Conservation (phyloP, 2,329 filamentous ascomycete species). For the Rutstroemia sp. region DNA sequence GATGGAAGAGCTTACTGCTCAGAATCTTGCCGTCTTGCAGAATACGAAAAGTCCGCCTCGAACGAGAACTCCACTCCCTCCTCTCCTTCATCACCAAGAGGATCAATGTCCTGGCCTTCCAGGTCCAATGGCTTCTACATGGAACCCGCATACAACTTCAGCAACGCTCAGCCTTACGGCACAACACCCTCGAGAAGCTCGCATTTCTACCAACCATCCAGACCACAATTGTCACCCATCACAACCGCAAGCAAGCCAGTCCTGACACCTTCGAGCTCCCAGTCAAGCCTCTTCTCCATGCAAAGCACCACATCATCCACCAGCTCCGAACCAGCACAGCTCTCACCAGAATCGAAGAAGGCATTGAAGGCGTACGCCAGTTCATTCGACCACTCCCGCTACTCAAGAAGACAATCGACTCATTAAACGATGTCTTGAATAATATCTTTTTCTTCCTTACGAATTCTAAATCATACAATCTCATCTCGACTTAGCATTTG, state of each 20-base stretch:
- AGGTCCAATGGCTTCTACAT: slow-evolving; percentile 55
- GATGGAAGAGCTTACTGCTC: slow-evolving; percentile 82
- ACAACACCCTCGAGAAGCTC: slow-evolving; percentile 31
- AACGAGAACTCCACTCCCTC: slow-evolving; percentile 50
- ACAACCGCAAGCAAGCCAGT: slow-evolving; percentile 34
- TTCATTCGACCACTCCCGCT: slow-evolving; percentile 66
- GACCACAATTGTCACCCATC: slow-evolving; percentile 37
- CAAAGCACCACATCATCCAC: slow-evolving; percentile 52
- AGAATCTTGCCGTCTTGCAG: slow-evolving; percentile 80
- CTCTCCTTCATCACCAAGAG: slow-evolving; percentile 40
- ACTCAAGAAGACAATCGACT: slow-evolving; percentile 28
- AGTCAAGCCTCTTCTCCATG: slow-evolving; percentile 77
- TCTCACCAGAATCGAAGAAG: slow-evolving; percentile 70
- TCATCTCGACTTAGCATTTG: slow-evolving; percentile 16
- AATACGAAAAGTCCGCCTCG: slow-evolving; percentile 66
- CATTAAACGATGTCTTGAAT: slow-evolving; percentile 15
- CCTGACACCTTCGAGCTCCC: slow-evolving; percentile 68
- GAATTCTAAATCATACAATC: slow-evolving; percentile 9
- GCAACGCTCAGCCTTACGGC: slow-evolving; percentile 51
- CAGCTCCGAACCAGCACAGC: slow-evolving; percentile 42
- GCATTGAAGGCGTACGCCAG: slow-evolving; percentile 82
- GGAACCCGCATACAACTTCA: slow-evolving; percentile 69
- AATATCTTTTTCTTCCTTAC: slow-evolving; percentile 5
- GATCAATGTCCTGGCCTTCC: slow-evolving; percentile 44
- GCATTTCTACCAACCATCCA: slow-evolving; percentile 40